Base-by-base conservation (phyloP, 768 basidiomycete genomes). In the Lactarius sanguifluus region DNA sequence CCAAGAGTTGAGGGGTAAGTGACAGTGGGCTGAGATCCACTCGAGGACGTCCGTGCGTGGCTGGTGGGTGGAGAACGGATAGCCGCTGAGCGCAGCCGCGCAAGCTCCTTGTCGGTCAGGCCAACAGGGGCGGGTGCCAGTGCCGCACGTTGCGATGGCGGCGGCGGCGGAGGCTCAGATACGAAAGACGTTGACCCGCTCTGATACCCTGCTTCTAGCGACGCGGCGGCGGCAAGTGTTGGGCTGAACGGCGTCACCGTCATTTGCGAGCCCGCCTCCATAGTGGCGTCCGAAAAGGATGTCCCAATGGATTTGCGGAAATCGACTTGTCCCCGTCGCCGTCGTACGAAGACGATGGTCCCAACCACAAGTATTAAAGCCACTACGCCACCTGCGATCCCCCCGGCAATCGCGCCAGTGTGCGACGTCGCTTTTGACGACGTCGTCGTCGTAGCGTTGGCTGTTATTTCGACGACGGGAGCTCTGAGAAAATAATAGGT, bases 101-200 rank as follows among this genome's bases (percentile, higher is more conserved):
- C 65, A 13, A 66, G 61, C 43, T 69, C 47, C 47, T 67, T 69
- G 41, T 25, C 16, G 3, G 65, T 45, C 34, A 69, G 32, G 25
- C 65, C 65, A 12, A 40, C 16, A 2, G 57, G 57, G 23, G 30
- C 32, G 1, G 64, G 40, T 20, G 28, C 9, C 36, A 38, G 10
- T 38, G 36, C 2, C 25, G 18, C 20, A 16, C 45, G 28, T 18
- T 30, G 67, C 13, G 25, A 6, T 23, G 32, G 41, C 8, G 7
- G 36, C 12, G 36, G 36, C 34, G 34, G 34, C 10, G 36, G 36
- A 3, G 36, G 36, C 36, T 3, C 2, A 12, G 36, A 13, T 9
- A 3, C 12, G 12, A 38, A 38, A 38, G 36, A 38, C 36, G 36
- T 38, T 38, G 36, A 12, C 36, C 36, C 12, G 36, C 36, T 38